Evolutionary conservation across 345 rosid species (phyloP).

Genomic region (Barbarea vulgaris): DNA sequence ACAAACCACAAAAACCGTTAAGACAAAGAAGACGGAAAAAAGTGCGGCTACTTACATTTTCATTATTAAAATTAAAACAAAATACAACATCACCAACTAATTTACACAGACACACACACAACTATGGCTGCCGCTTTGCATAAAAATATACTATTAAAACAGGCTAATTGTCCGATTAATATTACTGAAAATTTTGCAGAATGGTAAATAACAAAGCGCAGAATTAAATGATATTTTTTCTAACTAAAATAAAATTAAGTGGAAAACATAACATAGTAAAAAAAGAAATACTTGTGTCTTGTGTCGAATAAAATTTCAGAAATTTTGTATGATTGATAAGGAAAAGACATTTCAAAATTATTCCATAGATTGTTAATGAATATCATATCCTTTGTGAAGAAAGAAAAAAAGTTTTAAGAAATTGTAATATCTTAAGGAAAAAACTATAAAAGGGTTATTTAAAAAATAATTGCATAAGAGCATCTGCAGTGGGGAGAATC

Average conservation of each 20-base stretch:
- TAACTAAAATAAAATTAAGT: too few relatives aligned
- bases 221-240: too few relatives aligned
- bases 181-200: not conserved
- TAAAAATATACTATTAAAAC: too few relatives aligned
- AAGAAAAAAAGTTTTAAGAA: too few relatives aligned
- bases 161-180: not conserved
- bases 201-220: too few relatives aligned
- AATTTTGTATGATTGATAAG: not conserved
- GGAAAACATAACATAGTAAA: too few relatives aligned
- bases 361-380: not conserved
- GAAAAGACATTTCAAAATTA: not conserved
- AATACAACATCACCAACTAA: not conserved
- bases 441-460: too few relatives aligned
- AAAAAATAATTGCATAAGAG: too few relatives aligned
- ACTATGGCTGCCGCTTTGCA: not conserved
- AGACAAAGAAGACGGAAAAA: not conserved
- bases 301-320: not conserved
- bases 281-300: too few relatives aligned
- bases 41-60: not conserved
- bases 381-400: not conserved
- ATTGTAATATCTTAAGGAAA: too few relatives aligned
- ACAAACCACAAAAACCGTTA: not conserved
- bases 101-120: too few relatives aligned
- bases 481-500: too few relatives aligned
- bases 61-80: not conserved